Percentiles rank a stretch among this genome's conserved stretches.
These are phyloP conservation scores for Chlorella sp. DNA, from an alignment of 139 green algal genomes.

Conservation along the genomic window DNA sequence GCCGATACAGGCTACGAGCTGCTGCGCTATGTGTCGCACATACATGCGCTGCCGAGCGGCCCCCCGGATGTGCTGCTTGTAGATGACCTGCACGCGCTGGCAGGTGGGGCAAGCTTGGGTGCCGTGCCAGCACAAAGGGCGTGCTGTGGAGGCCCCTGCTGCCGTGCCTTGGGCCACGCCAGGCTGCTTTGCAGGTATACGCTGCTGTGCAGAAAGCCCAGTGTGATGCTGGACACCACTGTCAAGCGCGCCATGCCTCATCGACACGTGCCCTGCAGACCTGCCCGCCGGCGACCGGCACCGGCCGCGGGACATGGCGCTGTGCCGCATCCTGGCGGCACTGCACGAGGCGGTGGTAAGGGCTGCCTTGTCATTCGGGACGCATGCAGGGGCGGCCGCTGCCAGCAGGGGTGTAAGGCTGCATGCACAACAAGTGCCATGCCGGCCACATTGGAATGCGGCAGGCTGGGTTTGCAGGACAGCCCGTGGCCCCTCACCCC, in stretches of 20 bases:
- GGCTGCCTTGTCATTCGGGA: background rate
- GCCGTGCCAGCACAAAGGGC: too few species aligned
- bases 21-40: slow-evolving; percentile 25
- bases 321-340: slow-evolving; percentile 18
- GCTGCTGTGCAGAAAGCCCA: too few species aligned
- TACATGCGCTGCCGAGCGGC: background rate
- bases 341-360: slow-evolving; percentile 30
- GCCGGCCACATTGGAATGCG: background rate
- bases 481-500: too few species aligned
- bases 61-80: slow-evolving; percentile 14
- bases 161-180: too few species aligned
- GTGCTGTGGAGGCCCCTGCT: too few species aligned
- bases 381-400: too few species aligned
- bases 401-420: background rate
- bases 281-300: slow-evolving; percentile 17
- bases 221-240: too few species aligned
- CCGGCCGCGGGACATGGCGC: slow-evolving; percentile 28
- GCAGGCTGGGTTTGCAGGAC: too few species aligned
- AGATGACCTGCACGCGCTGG: slow-evolving; percentile 4
- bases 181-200: too few species aligned
- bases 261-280: background rate
- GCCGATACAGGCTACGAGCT: slow-evolving; percentile 18
- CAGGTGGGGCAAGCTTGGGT: background rate
- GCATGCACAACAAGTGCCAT: background rate
- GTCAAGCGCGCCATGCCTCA: too few species aligned